Base-by-base conservation (phyloP, 305 asterid genomes). In the Fraxinus floribunda region DNA sequence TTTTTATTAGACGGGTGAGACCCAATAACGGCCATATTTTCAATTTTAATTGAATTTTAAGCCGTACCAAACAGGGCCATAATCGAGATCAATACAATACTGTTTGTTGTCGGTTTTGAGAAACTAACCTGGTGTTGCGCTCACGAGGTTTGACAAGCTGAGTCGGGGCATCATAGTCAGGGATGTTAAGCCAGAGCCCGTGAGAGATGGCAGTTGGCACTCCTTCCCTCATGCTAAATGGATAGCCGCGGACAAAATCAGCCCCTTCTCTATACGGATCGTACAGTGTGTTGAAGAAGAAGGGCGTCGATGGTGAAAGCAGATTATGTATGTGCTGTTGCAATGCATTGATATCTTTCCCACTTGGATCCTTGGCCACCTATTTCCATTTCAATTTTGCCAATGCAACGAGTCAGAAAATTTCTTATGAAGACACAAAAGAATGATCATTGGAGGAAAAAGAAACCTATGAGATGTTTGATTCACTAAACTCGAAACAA, bases 111-210 rank as follows among this genome's bases (percentile, higher is more conserved):
- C 32, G 22, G 75, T n/a, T 68, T 68, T 38, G 75, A 68, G 75
- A 20, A 78, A 74, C 79, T 3, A 79, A 85, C 93, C 93, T 90
- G 1, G 93, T 84, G 83, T 90, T 90, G 86, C 91, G 91, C 77
- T 90, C 91, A 2, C 44, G 91, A 4, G 93, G 93, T 57, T 90
- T 90, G 87, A 90, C 91, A 9, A 90, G 91, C 88, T 90, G 93
- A 76, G 93, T 90, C 0, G 93, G 93, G 75, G 93, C 93, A 1
- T 90, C 93, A 4, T 89, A 90, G 82, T 90, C 93, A 16, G 93
- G 91, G 79, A 90, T 90, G 87, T 90, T 90, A 90, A 90, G 93
- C 93, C 93, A 90, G 81, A 90, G 91, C 1, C 91, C 93, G 10
- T 90, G 93, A 66, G 93, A 90, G 79, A 90, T 90, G 13, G 93